These are phyloP conservation scores for Cryphonectria parasitica DNA, from an alignment of 2,329 filamentous ascomycete genomes.

Conservation along the genomic window DNA sequence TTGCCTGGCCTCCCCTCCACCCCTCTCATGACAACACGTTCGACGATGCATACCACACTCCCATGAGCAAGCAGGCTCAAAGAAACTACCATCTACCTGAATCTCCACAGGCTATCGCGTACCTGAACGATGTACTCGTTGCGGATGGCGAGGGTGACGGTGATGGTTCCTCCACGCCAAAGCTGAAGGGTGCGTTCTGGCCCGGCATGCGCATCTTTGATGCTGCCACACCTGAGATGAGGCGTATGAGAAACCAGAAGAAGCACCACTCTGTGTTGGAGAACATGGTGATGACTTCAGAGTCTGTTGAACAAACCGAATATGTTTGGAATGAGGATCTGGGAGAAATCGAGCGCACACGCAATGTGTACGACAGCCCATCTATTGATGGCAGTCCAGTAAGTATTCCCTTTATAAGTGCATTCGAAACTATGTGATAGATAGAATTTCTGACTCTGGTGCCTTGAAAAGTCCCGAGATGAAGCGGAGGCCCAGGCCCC, in stretches of 20 bases:
- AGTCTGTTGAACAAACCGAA: conserved; percentile 66
- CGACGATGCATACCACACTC: conserved; percentile 12
- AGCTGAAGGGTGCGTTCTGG: conserved; percentile 74
- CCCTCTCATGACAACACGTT: conserved; percentile 8
- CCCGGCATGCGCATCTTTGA: conserved; percentile 84
- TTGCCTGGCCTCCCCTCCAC: conserved; percentile 21
- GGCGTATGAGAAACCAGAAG: conserved; percentile 75
- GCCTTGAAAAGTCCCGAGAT: conserved; percentile 28
- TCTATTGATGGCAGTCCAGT: conserved; percentile 58
- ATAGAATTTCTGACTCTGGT: background rate
- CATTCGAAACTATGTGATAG: background rate
- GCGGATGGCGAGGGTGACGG: conserved; percentile 33
- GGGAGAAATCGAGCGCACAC: conserved; percentile 53
- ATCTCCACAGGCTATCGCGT: conserved; percentile 15
- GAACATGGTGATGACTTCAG: conserved; percentile 67
- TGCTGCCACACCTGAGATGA: conserved; percentile 73
- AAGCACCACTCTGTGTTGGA: conserved; percentile 74
- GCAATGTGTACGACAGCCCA: conserved; percentile 64
- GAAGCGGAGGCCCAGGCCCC: conserved; percentile 32
- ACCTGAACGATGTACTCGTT: conserved; percentile 31
- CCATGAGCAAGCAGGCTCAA: conserved; percentile 1
- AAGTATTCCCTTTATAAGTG: conserved; percentile 32
- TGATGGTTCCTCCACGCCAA: conserved; percentile 40
- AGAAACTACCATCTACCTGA: conserved; percentile 17
- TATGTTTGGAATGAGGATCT: conserved; percentile 60